Evolutionary conservation across 305 asterid species (phyloP).

Genomic region (Fraxinus sp.): DNA sequence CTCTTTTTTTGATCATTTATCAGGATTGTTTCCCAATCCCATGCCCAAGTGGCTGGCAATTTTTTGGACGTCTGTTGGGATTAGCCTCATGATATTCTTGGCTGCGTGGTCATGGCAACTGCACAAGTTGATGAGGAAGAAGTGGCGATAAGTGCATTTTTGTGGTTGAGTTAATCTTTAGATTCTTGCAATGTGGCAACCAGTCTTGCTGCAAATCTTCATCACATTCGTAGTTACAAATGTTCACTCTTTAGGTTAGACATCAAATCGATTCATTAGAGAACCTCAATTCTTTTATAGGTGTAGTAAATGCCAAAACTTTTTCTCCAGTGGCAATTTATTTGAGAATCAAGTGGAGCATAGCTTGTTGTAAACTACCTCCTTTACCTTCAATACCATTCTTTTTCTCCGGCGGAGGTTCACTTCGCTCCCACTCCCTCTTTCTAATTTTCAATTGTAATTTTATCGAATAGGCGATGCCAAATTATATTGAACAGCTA

Average conservation of each 20-base stretch:
- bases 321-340: not conserved
- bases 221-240: constrained; percentile 28
- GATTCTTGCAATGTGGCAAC: constrained; percentile 20
- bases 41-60: constrained; percentile 84
- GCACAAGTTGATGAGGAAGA: constrained; percentile 60
- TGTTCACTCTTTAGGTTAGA: constrained; percentile 39
- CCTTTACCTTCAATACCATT: not conserved
- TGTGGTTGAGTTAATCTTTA: not conserved
- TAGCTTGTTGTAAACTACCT: not conserved
- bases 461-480: not conserved
- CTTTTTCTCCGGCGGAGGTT: not conserved
- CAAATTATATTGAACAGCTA: not conserved
- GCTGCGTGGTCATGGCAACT: constrained; percentile 74
- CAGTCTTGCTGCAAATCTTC: constrained; percentile 41
- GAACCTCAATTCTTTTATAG: constrained; percentile 34
- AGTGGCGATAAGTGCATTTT: constrained; percentile 38
- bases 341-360: not conserved
- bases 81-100: constrained; percentile 53
- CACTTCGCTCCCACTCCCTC: not conserved
- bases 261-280: constrained; percentile 26
- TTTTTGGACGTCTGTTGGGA: constrained; percentile 61
- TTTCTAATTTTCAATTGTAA: not conserved
- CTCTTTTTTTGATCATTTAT: not conserved
- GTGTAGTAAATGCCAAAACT: not conserved
- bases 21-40: constrained; percentile 71